Evolutionary conservation across 345 rosid species (phyloP).

Genomic region (Boechera retrofracta): DNA sequence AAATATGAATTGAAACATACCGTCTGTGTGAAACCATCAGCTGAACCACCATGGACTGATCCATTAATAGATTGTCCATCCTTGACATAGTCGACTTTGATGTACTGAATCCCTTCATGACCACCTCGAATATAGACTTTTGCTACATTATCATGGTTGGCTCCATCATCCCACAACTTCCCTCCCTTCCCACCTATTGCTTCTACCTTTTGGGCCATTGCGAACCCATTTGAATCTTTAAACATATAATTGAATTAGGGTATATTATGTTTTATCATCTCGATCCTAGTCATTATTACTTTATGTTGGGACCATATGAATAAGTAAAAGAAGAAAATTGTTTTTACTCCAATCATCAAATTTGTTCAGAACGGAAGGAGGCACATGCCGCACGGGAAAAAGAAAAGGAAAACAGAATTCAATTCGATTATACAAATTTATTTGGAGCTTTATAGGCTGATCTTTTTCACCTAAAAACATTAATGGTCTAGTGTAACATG

Average conservation of each 20-base stretch:
- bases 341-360: not conserved
- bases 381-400: not conserved
- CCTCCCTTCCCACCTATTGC: conserved; percentile 7
- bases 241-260: not conserved
- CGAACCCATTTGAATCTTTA: not conserved
- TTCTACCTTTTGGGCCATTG: not conserved
- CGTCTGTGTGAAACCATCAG: conserved; percentile 16
- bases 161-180: not conserved
- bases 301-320: not conserved
- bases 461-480: not conserved
- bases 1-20: conserved; percentile 9
- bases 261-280: not conserved
- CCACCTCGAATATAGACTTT: not conserved
- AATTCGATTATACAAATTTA: not conserved
- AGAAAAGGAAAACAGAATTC: not conserved
- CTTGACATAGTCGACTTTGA: not conserved
- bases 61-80: not conserved
- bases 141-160: not conserved
- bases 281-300: not conserved
- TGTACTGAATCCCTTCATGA: not conserved
- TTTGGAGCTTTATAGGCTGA: not conserved
- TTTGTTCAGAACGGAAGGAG: not conserved
- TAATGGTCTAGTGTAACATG: not conserved
- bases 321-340: not conserved
- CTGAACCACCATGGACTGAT: not conserved